A percentile compares a stretch with the other conserved stretches of the same genome.
Conservation (phyloP, 192 early-diverging fungal species). For the Umbelopsis isabellina region DNA sequence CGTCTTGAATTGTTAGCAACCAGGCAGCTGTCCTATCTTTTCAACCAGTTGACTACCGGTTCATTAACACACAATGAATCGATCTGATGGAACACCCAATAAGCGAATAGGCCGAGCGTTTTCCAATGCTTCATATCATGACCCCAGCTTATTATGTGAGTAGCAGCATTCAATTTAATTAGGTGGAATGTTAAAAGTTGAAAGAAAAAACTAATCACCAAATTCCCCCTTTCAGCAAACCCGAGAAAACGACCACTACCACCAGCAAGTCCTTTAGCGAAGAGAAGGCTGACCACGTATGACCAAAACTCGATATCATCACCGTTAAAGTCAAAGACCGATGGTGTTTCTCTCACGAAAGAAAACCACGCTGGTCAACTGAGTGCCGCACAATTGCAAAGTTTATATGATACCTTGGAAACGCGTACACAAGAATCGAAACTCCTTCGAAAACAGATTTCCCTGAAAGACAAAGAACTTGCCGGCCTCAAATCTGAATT, state of each 20-base stretch:
- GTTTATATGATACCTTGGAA: neutral
- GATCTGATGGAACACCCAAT: neutral
- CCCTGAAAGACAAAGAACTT: constrained; percentile 8
- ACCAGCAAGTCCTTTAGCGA: neutral
- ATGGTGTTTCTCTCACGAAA: neutral
- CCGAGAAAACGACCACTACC: neutral
- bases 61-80: neutral
- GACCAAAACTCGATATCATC: neutral
- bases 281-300: neutral
- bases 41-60: no score
- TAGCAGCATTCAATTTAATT: no score
- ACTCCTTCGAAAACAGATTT: constrained; percentile 9
- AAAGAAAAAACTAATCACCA: no score
- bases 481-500: neutral
- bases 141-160: neutral
- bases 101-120: neutral
- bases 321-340: neutral
- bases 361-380: neutral
- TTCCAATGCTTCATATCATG: neutral
- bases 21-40: no score
- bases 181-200: no score
- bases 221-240: neutral
- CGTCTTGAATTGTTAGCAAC: no score
- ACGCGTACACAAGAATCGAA: constrained; percentile 12
- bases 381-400: constrained; percentile 4